Evolutionary conservation across 495 filamentous ascomycete genomes (phyloP).

Genomic region (Friedmanniomyces simplex): DNA sequence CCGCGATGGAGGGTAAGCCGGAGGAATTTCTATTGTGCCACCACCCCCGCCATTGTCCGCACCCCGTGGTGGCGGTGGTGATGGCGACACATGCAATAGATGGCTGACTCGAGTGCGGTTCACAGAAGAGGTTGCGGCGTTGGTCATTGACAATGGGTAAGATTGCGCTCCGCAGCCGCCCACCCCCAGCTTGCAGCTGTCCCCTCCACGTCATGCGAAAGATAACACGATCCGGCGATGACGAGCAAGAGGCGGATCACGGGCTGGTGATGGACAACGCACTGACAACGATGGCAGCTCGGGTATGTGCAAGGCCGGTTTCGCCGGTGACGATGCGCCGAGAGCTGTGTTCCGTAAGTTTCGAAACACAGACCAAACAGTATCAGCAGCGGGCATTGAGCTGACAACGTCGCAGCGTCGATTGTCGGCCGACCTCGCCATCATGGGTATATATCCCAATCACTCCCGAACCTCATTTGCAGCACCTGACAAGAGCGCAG

Average conservation of each 20-base stretch:
- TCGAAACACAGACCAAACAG: neutral
- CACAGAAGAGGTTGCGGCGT: slow-evolving; percentile 98
- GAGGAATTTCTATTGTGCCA: slow-evolving; percentile 19
- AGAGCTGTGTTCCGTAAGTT: slow-evolving; percentile 99
- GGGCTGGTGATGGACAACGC: neutral
- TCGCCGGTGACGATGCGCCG: slow-evolving; percentile 99
- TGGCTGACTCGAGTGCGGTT: slow-evolving; percentile 44
- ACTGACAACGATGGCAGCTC: slow-evolving; percentile 53
- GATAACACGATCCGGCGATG: neutral
- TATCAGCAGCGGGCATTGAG: neutral
- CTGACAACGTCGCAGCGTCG: slow-evolving; percentile 55
- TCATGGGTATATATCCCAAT: slow-evolving; percentile 65
- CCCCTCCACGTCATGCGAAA: neutral
- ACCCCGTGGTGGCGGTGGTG: neutral
- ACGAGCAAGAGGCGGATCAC: neutral
- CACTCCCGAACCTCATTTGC: neutral
- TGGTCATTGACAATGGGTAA: slow-evolving; percentile 99
- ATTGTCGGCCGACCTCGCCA: slow-evolving; percentile 99
- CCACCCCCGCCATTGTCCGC: slow-evolving; percentile 24
- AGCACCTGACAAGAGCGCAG: slow-evolving; percentile 43
- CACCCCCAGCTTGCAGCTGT: neutral
- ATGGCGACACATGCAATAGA: slow-evolving; percentile 3
- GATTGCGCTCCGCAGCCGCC: slow-evolving; percentile 25
- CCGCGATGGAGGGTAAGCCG: slow-evolving; percentile 72
- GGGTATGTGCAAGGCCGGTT: slow-evolving; percentile 99